phyloP scores from a whole-genome alignment of 2,329 filamentous ascomycete species.

The Aspergillus sp. region DNA sequence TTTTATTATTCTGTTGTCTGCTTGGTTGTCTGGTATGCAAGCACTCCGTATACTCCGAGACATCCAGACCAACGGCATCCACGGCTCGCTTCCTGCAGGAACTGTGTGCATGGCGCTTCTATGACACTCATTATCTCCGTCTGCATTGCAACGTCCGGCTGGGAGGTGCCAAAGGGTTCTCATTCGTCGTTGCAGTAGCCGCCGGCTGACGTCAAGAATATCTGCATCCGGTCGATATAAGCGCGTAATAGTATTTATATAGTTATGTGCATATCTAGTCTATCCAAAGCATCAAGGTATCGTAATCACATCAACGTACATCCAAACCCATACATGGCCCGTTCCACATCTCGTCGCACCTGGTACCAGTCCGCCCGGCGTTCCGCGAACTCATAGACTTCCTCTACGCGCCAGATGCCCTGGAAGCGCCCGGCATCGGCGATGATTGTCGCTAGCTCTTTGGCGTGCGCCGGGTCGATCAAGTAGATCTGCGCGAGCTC shows the following conservation, averaged over 20 bases:
- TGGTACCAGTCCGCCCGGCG: slow-evolving; percentile 90
- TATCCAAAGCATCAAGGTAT: slow-evolving; percentile 1
- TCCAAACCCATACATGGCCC: slow-evolving; percentile 93
- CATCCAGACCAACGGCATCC: no score
- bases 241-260: not conserved
- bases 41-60: no score
- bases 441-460: slow-evolving; percentile 91
- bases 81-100: no score
- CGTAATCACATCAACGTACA: slow-evolving; percentile 67
- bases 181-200: slow-evolving; percentile 6
- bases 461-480: slow-evolving; percentile 76
- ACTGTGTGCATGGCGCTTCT: not conserved
- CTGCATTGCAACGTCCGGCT: no score
- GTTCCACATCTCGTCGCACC: slow-evolving; percentile 80
- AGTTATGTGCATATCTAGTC: no score
- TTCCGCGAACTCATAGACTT: slow-evolving; percentile 96
- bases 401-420: slow-evolving; percentile 87
- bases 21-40: no score
- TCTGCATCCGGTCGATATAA: not conserved
- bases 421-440: slow-evolving; percentile 83
- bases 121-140: not conserved
- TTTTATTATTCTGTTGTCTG: no score
- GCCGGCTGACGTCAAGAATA: slow-evolving; percentile 11
- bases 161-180: no score
- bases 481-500: slow-evolving; percentile 94